Base-by-base conservation (phyloP, 371 early-diverging fungal species). In the Globomyces sp. region DNA sequence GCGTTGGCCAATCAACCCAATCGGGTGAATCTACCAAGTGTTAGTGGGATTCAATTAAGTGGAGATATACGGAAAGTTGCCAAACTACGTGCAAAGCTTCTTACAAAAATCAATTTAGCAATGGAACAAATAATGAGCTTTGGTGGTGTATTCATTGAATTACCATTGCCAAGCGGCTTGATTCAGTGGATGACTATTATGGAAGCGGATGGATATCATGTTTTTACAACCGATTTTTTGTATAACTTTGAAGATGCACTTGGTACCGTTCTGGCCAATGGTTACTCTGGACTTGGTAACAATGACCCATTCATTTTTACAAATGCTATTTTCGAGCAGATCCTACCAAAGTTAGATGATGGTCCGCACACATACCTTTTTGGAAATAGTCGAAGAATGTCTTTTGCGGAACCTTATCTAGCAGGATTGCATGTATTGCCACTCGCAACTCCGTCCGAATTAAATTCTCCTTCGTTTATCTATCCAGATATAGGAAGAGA, bases 201-300 rank as follows among this genome's bases (percentile, higher is more conserved):
- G 59, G 74, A 78, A 68, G 58, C 65, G 11, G 57, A 52, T 9
- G 80, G 78, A 1, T 75, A 59, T 57, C 69, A 69, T 42, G 78
- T 80, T 11, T 75, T 78, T 59, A 69, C 74, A 1, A 78, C 80
- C 0, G 57, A 66, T 24, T 41, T 80, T 36, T 64, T 78, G 40
- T 74, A 73, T 64, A 66, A 66, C 11, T 78, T 72, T 51, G 80
- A 80, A 58, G 74, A 77, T 65, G 77, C 68, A 1, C 63, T 80
- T 46, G 80, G 78, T 5, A 76, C 78, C 0, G 80, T 74, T 1
- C 65, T 80, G 46, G 78, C 77, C 0, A 74, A 74, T 51, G 68
- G 72, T 39, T 80, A 80, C 51, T 68, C 67, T 47, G 63, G 67
- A 0, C 63, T 64, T 44, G 73, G 73, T 46, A 8, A 42, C 13